phyloP scores from a whole-genome alignment of 495 filamentous ascomycete genomes.

The Pseudoneurospora amorphoporcata region DNA sequence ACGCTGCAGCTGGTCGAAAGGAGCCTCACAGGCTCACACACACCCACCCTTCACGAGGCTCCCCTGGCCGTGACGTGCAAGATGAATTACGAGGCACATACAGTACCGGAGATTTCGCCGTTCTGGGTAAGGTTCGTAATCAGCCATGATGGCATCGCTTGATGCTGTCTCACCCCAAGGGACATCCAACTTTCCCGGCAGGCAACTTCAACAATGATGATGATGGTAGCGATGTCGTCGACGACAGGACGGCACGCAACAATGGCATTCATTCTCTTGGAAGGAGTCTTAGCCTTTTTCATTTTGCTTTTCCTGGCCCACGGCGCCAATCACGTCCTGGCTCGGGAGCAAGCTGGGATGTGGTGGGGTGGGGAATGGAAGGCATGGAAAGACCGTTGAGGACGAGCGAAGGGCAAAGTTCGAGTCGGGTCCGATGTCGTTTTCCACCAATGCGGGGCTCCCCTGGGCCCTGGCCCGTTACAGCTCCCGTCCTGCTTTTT shows the following conservation, averaged over 20 bases:
- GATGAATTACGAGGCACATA: background rate
- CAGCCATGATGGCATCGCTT: background rate
- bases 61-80: background rate
- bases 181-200: background rate
- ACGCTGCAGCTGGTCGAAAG: background rate
- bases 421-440: background rate
- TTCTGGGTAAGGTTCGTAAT: background rate
- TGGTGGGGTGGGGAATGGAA: background rate
- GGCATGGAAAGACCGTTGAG: background rate
- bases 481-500: background rate
- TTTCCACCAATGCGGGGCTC: background rate
- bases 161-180: background rate
- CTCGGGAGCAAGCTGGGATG: background rate
- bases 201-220: background rate
- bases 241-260: background rate
- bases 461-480: background rate
- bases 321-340: background rate
- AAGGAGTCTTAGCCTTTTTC: background rate
- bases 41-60: background rate
- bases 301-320: background rate
- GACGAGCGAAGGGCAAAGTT: background rate
- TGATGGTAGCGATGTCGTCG: background rate
- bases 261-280: background rate
- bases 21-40: background rate
- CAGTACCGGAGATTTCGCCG: background rate